Percentiles rank a stretch among this genome's conserved stretches.
These are phyloP conservation scores for Pichia kudriavzevii DNA, from an alignment of 1,139 yeast species.

Conservation along the genomic window DNA sequence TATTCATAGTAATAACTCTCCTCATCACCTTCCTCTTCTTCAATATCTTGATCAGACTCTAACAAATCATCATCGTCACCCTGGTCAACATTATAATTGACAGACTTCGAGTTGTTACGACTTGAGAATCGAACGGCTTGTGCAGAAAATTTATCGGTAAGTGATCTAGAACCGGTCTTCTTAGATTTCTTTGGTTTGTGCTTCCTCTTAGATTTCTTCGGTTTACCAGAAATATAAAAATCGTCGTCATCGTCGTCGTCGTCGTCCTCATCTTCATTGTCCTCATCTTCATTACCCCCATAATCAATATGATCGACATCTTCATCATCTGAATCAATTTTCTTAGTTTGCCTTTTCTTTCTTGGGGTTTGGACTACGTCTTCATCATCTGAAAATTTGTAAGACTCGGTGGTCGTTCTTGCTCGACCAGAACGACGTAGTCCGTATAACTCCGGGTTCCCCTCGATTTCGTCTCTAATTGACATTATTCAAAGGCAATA, in stretches of 20 bases:
- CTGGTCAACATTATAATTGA: conserved; percentile 71
- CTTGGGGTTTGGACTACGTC: conserved; percentile 22
- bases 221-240: conserved; percentile 19
- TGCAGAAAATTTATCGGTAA: conserved; percentile 3
- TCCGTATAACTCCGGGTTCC: conserved; percentile 87
- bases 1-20: conserved; percentile 33
- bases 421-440: conserved; percentile 81
- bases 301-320: conserved; percentile 17
- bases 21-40: conserved; percentile 30
- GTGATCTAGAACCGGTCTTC: conserved; percentile 7
- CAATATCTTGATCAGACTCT: conserved; percentile 36
- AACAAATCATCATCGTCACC: conserved; percentile 50
- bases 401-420: conserved; percentile 29
- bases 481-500: not conserved
- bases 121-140: conserved; percentile 58
- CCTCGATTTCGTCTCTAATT: conserved; percentile 38
- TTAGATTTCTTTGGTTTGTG: conserved; percentile 14
- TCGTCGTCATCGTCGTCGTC: conserved; percentile 31
- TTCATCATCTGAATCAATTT: conserved; percentile 19
- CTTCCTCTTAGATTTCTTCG: conserved; percentile 10
- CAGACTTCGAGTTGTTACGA: conserved; percentile 52
- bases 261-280: conserved; percentile 17
- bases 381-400: conserved; percentile 18
- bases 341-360: conserved; percentile 23
- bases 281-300: conserved; percentile 22